These are phyloP conservation scores for Solanum clarkiae DNA, from an alignment of 257 asterid species.

Conservation along the genomic window DNA sequence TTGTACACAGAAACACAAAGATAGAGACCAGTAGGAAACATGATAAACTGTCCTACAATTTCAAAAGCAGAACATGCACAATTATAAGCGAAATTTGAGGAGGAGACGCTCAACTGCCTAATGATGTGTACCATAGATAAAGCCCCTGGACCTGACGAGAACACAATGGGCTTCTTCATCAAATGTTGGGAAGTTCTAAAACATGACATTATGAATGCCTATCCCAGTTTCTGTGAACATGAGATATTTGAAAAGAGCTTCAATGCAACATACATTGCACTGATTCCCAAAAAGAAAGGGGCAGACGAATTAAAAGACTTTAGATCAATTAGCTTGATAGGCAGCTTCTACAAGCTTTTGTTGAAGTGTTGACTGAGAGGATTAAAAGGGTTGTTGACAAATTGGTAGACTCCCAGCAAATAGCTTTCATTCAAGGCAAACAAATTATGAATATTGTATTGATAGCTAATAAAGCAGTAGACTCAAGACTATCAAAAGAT, in stretches of 20 bases:
- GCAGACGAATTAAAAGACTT: background rate
- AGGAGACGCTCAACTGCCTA: background rate
- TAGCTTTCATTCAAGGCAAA: background rate
- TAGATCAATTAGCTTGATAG: background rate
- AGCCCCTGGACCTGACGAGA: background rate
- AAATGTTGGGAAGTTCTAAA: background rate
- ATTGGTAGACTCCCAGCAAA: background rate
- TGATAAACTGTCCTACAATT: background rate
- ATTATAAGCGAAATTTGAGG: no score
- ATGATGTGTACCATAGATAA: background rate
- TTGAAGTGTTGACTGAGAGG: background rate
- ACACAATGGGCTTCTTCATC: background rate
- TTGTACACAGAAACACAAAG: background rate
- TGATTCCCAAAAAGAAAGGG: background rate
- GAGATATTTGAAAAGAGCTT: background rate
- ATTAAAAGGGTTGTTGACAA: background rate
- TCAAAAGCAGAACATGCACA: background rate
- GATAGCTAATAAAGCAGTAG: background rate
- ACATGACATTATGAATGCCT: background rate
- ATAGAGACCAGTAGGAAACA: background rate
- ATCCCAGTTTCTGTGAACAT: background rate
- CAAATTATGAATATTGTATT: background rate
- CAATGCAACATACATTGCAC: background rate
- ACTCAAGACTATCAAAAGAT: background rate
- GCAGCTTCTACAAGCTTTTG: background rate